Evolutionary conservation across 495 filamentous ascomycete genomes (phyloP), one percentile per base, ranked within the genome.

Genomic region (Penicillium atrosanguineum): DNA sequence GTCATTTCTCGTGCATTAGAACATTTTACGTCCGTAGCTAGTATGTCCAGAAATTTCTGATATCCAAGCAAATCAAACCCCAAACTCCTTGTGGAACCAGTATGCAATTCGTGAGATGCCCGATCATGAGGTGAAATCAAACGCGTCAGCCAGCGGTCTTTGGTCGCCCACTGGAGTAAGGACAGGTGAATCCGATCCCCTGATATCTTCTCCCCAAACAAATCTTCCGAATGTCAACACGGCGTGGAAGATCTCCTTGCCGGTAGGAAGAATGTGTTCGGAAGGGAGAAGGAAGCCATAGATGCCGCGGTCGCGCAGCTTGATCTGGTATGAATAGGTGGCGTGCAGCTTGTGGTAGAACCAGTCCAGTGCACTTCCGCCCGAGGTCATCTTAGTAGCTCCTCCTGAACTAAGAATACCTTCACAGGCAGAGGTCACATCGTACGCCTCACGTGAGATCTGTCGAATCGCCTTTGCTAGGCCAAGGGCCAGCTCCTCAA

Each of bases 241-340:
- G 0, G 91, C 89, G 44, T 87, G 84, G 59, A 92, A 85, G 19
- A 90, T 77, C 67, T 98, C 94, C 69, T 89, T 83, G 3, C 94
- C 94, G 0, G 91, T 93, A 0, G 94, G 93, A 5, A 96, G 69
- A 47, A 98, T 98, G 55, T 96, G 79, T 51, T 92, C 87, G 31
- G 82, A 84, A 0, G 94, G 94, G 8, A 98, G 76, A 44, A 98
- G 74, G 61, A 97, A 98, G 0, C 94, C 94, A 67, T 97, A 97
- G 69, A 84, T 94, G 3, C 94, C 94, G 0, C 90, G 95, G 71
- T 98, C 94, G 34, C 94, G 80, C 20, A 98, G 76, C 69, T 97
- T 97, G 67, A 98, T 88, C 74, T 97, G 94, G 62, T 95, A 98
- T 23, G 89, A 85, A 62, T 88, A 94, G 31, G 76, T 82, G n/a